Evolutionary conservation across 2,329 filamentous ascomycete species (phyloP).

Genomic region (Penicillium hesseltinei): DNA sequence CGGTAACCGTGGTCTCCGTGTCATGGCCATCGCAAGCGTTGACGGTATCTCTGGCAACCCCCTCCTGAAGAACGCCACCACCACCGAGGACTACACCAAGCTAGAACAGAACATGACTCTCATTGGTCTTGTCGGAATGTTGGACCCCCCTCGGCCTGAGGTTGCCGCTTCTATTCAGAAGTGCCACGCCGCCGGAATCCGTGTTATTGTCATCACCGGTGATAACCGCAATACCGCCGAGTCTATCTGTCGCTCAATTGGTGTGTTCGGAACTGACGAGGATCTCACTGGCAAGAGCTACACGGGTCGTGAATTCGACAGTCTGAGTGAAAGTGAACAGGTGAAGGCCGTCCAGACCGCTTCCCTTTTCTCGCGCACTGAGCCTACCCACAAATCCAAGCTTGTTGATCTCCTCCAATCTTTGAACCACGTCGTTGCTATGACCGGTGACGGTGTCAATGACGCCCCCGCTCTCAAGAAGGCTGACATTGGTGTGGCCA

Average conservation of each 20-base stretch:
- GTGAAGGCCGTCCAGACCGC: slow-evolving; percentile 79
- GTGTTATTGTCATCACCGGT: slow-evolving; percentile 96
- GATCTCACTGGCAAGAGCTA: slow-evolving; percentile 88
- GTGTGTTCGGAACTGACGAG: slow-evolving; percentile 79
- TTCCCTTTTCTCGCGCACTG: slow-evolving; percentile 91
- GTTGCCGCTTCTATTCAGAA: slow-evolving; percentile 81
- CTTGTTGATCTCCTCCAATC: slow-evolving; percentile 95
- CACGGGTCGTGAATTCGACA: slow-evolving; percentile 92
- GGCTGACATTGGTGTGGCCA: slow-evolving; percentile 96
- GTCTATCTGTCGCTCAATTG: slow-evolving; percentile 95
- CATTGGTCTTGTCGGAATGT: slow-evolving; percentile 90
- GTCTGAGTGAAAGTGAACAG: slow-evolving; percentile 73
- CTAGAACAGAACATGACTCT: slow-evolving; percentile 94
- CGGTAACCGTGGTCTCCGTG: slow-evolving; percentile 86
- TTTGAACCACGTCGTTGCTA: slow-evolving; percentile 90
- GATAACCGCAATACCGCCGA: slow-evolving; percentile 98
- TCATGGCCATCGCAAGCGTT: slow-evolving; percentile 87
- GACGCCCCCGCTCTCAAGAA: slow-evolving; percentile 98
- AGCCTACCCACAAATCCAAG: slow-evolving; percentile 95
- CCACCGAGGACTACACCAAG: slow-evolving; percentile 76
- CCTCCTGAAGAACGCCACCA: slow-evolving; percentile 71
- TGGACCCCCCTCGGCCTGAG: slow-evolving; percentile 92
- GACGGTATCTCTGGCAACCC: slow-evolving; percentile 71
- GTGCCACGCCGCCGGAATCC: slow-evolving; percentile 89
- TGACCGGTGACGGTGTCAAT: slow-evolving; percentile 99